phyloP scores from a whole-genome alignment of 169 alveolate genomes.

The Eimeria sp. region DNA sequence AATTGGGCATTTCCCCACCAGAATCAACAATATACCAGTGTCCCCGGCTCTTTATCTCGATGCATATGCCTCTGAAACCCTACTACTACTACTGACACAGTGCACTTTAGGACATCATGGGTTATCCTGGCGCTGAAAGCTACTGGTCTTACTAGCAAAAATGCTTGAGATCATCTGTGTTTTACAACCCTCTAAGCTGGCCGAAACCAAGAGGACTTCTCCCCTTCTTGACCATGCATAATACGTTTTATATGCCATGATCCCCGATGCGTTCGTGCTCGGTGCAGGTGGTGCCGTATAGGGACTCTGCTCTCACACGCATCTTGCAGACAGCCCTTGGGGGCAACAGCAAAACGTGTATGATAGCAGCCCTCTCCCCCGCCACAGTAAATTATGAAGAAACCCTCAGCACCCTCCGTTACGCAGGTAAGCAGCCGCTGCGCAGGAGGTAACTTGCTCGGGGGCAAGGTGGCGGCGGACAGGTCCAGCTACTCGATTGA shows the following conservation, averaged over 20 bases:
- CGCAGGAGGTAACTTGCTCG: not conserved
- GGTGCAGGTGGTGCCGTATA: constrained; percentile 92
- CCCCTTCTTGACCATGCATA: not conserved
- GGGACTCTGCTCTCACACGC: constrained; percentile 96
- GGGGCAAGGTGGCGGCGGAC: not conserved
- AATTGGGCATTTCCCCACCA: not conserved
- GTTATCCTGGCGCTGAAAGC: not conserved
- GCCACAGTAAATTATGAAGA: constrained; percentile 94
- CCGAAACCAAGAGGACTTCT: not conserved
- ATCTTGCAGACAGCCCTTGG: constrained; percentile 95
- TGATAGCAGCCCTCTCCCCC: constrained; percentile 95
- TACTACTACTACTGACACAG: not conserved
- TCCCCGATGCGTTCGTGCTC: not conserved
- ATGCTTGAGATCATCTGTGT: not conserved
- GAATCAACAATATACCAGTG: not conserved
- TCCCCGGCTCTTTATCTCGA: not conserved
- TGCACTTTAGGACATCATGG: not conserved
- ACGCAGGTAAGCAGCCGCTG: constrained; percentile 88
- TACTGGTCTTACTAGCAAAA: not conserved
- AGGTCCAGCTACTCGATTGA: not conserved
- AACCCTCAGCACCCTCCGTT: constrained; percentile 93
- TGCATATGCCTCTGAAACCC: not conserved
- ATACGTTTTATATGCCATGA: not conserved
- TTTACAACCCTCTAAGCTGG: not conserved
- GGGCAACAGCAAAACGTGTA: constrained; percentile 94